Conservation (phyloP, 805 yeast species). For the Wickerhamomyces pijperi region DNA sequence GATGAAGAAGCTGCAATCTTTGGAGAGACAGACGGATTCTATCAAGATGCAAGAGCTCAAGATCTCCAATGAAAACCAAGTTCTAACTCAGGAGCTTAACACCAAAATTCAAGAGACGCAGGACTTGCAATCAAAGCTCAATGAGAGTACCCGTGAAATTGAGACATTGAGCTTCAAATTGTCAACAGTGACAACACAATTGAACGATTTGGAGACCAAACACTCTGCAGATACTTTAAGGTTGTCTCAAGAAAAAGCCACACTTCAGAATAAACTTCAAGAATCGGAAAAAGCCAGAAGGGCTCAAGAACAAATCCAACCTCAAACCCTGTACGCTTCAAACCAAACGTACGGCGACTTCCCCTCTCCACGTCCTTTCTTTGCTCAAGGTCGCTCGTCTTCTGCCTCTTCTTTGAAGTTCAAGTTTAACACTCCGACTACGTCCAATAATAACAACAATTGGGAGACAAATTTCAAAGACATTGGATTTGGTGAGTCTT, state of each 20-base stretch:
- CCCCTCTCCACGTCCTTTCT: constrained; percentile 1
- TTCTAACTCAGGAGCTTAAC: constrained; percentile 21
- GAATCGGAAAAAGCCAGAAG: constrained; percentile 10
- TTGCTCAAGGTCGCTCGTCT: background rate
- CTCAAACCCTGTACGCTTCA: constrained; percentile 7
- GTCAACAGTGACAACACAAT: constrained; percentile 16
- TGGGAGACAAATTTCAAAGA: constrained; percentile 13
- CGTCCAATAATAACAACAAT: too few species aligned
- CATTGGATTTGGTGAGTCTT: constrained; percentile 36
- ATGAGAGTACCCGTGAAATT: constrained; percentile 18
- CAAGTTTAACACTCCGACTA: constrained; percentile 2
- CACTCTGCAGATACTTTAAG: constrained; percentile 11
- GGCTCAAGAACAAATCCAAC: constrained; percentile 7
- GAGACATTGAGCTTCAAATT: constrained; percentile 8
- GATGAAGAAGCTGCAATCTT: constrained; percentile 30
- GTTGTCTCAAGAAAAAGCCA: constrained; percentile 8
- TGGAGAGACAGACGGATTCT: constrained; percentile 34
- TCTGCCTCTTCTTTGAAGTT: constrained; percentile 1
- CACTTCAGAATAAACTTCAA: constrained; percentile 12
- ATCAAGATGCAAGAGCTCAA: constrained; percentile 19
- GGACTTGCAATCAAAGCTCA: constrained; percentile 9
- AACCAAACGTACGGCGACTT: background rate
- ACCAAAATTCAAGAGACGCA: constrained; percentile 19
- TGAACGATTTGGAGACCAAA: constrained; percentile 16
- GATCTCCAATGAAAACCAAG: constrained; percentile 15